Conservation (phyloP, 805 yeast genomes). For the Metschnikowia gelsemii region DNA sequence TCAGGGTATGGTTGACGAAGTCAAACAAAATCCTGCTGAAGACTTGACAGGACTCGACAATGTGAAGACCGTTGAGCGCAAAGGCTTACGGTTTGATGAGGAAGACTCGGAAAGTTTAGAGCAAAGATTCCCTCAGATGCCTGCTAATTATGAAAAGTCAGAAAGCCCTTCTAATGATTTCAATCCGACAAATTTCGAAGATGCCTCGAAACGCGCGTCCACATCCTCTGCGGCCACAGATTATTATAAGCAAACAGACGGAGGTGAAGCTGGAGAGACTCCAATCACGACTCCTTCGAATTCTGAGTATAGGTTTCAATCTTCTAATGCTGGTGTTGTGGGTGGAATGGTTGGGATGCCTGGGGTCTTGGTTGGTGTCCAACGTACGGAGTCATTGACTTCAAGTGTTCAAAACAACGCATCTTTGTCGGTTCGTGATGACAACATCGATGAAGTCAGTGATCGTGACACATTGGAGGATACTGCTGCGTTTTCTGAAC, state of each 20-base stretch:
- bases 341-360: slow-evolving; percentile 46
- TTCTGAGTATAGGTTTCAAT: slow-evolving; percentile 48
- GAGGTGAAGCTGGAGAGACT: slow-evolving; percentile 40
- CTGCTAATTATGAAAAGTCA: slow-evolving; percentile 24
- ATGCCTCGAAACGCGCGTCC: slow-evolving; percentile 16
- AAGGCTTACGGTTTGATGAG: slow-evolving; percentile 2
- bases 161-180: neutral
- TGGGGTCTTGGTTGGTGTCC: slow-evolving; percentile 44
- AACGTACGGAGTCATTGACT: slow-evolving; percentile 77
- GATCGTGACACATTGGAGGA: slow-evolving; percentile 41
- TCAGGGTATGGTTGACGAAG: slow-evolving; percentile 24
- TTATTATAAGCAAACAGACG: slow-evolving; percentile 27
- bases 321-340: slow-evolving; percentile 30
- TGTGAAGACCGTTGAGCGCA: slow-evolving; percentile 17
- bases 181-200: neutral
- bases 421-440: slow-evolving; percentile 86
- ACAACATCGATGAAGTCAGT: slow-evolving; percentile 44
- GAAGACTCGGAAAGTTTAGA: slow-evolving; percentile 11
- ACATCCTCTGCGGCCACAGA: slow-evolving; percentile 36
- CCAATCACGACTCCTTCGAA: slow-evolving; percentile 49
- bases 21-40: slow-evolving; percentile 26
- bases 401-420: slow-evolving; percentile 93
- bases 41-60: slow-evolving; percentile 30
- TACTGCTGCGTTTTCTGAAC: slow-evolving; percentile 9
- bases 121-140: slow-evolving; percentile 36